phyloP scores from a whole-genome alignment of 2,329 filamentous ascomycete genomes.

The Cordyceps sp. region DNA sequence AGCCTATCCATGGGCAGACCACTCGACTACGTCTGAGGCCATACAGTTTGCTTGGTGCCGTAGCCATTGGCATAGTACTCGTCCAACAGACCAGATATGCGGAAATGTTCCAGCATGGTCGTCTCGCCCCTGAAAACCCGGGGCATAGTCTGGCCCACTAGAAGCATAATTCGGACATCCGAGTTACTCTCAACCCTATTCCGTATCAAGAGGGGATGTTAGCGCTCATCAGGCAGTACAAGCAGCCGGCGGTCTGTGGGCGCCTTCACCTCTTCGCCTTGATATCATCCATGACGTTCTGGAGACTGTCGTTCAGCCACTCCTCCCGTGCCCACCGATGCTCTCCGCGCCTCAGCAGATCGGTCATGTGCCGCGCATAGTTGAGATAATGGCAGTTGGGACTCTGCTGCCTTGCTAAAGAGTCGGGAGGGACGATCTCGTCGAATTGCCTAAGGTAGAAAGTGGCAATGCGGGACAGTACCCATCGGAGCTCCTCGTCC shows the following conservation, averaged over 20 bases:
- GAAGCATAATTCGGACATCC: conserved; percentile 1
- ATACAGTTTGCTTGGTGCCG: no score
- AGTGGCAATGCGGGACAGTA: background rate
- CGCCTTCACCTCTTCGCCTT: no score
- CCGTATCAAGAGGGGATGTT: no score
- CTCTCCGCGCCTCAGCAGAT: background rate
- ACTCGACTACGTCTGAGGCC: no score
- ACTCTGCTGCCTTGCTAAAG: background rate
- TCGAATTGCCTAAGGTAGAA: background rate
- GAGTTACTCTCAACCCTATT: no score
- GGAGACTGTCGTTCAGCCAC: background rate
- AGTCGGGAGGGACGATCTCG: background rate
- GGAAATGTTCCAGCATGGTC: conserved; percentile 19
- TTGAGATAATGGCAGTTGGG: background rate
- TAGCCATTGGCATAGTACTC: background rate
- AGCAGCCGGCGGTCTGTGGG: no score
- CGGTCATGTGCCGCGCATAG: background rate
- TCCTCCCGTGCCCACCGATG: background rate
- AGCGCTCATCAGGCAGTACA: no score
- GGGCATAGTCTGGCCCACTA: conserved; percentile 15
- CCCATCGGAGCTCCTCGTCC: background rate
- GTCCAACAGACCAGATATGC: conserved; percentile 13
- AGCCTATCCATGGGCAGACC: no score
- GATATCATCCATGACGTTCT: background rate
- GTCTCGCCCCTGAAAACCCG: conserved; percentile 14